These are phyloP conservation scores for Psilocybe cyanescens DNA, from an alignment of 768 basidiomycete genomes.

Conservation along the genomic window DNA sequence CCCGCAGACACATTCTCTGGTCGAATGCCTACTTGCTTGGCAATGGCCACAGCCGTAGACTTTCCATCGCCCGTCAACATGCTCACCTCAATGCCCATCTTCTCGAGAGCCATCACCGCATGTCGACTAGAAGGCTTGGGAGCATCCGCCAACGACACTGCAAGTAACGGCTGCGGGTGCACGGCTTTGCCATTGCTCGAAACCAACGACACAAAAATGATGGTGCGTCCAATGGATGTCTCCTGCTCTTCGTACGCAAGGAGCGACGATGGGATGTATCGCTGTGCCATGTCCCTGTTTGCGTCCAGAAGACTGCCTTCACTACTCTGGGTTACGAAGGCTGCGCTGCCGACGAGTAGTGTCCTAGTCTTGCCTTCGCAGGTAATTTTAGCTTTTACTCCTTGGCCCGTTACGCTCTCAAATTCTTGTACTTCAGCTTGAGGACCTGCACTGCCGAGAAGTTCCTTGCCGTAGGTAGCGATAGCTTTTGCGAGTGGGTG, in stretches of 20 bases:
- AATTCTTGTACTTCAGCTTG: conserved; percentile 70
- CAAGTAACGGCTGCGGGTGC: conserved; percentile 66
- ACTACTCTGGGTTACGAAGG: conserved; percentile 65
- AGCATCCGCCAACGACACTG: conserved; percentile 84
- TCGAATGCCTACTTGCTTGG: conserved; percentile 86
- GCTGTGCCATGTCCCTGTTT: conserved; percentile 19
- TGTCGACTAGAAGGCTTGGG: conserved; percentile 85
- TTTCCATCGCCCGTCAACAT: conserved; percentile 95
- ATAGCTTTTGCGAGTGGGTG: conserved; percentile 97
- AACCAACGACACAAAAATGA: conserved; percentile 83
- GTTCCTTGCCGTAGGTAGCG: conserved; percentile 76
- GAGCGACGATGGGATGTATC: conserved; percentile 60
- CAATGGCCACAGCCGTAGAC: conserved; percentile 86
- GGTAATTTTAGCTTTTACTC: conserved; percentile 73
- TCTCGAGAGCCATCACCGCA: conserved; percentile 79
- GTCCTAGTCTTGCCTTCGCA: conserved; percentile 57
- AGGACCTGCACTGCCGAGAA: conserved; percentile 50
- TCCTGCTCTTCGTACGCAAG: conserved; percentile 72
- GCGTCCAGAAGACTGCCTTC: conserved; percentile 30
- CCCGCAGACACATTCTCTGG: conserved; percentile 86
- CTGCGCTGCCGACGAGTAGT: conserved; percentile 76
- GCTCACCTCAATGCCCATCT: conserved; percentile 91
- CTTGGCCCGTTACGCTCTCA: conserved; percentile 88
- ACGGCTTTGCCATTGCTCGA: conserved; percentile 32
- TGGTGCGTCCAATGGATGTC: conserved; percentile 73